Evolutionary conservation across 2,329 filamentous ascomycete species (phyloP).

Genomic region (Sporothrix pseudoabietina): DNA sequence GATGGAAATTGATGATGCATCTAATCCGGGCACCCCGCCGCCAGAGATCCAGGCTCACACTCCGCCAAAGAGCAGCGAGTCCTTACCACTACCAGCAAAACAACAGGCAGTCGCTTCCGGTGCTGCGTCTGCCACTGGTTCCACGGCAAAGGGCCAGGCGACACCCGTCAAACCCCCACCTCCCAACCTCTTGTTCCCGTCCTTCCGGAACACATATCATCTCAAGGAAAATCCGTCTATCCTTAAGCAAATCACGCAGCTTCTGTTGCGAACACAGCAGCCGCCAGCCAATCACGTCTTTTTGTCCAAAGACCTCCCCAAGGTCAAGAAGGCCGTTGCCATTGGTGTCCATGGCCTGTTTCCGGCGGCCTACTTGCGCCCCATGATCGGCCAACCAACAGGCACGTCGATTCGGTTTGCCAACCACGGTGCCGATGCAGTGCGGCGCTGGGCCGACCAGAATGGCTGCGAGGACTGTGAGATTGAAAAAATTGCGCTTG

Average conservation of each 20-base stretch:
- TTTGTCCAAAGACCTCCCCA: conserved; percentile 67
- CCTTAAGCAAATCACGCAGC: conserved; percentile 63
- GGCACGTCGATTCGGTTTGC: conserved; percentile 94
- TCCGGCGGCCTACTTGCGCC: conserved; percentile 81
- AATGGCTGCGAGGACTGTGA: conserved; percentile 74
- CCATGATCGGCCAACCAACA: conserved; percentile 89
- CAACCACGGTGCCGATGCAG: conserved; percentile 79
- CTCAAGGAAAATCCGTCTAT: conserved; percentile 70
- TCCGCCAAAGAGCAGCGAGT: not conserved
- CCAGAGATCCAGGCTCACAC: conserved; percentile 5
- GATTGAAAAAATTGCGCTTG: conserved; percentile 90
- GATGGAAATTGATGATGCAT: conserved; percentile 50
- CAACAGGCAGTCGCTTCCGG: not conserved
- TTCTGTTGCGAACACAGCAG: conserved; percentile 60
- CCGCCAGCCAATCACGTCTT: conserved; percentile 69
- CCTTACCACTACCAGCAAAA: not conserved
- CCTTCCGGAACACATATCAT: conserved; percentile 68
- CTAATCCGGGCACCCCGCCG: conserved; percentile 38
- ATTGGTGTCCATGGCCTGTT: conserved; percentile 96
- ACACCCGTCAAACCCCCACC: conserved; percentile 45
- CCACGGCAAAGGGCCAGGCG: conserved; percentile 11
- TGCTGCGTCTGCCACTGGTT: not conserved
- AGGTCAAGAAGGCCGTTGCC: conserved; percentile 81
- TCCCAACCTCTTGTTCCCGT: conserved; percentile 68
- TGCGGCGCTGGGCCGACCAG: conserved; percentile 76